Evolutionary conservation across 148 eudicot genomes (phyloP).

Genomic region (Rhododendron vialii): DNA sequence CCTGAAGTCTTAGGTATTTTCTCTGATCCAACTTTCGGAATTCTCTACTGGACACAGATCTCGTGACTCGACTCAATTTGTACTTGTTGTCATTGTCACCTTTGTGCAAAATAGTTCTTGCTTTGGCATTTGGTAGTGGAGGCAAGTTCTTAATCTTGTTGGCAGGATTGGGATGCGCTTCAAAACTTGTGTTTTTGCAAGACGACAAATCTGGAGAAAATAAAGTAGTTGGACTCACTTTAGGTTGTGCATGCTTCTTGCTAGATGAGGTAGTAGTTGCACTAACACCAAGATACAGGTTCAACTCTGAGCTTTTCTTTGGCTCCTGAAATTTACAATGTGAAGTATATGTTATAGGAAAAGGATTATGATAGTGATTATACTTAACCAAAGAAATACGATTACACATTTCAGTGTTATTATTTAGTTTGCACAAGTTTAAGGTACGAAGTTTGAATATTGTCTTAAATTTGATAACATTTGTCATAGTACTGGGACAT

Average conservation of each 20-base stretch:
- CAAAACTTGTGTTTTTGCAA: background rate
- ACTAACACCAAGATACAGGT: conserved; percentile 11
- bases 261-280: conserved; percentile 20
- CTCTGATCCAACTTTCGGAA: conserved; percentile 22
- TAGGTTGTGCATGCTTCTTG: background rate
- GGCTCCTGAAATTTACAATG: conserved; percentile 17
- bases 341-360: too few relatives aligned
- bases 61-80: conserved; percentile 19
- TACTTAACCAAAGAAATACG: too few relatives aligned
- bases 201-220: conserved; percentile 4
- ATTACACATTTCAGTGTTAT: too few relatives aligned
- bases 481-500: too few relatives aligned
- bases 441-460: background rate
- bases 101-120: conserved; percentile 5
- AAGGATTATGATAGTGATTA: too few relatives aligned
- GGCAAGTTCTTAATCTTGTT: conserved; percentile 26
- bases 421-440: background rate
- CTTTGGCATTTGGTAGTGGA: conserved; percentile 25
- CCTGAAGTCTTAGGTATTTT: conserved; percentile 10
- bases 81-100: background rate
- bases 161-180: conserved; percentile 21
- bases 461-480: background rate
- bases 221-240: background rate
- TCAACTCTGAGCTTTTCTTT: conserved; percentile 14
- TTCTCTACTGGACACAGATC: conserved; percentile 40